A percentile compares a stretch with the other conserved stretches of the same genome.
phyloP scores from a whole-genome alignment of 257 asterid species.

The Ophiorrhiza pumila region DNA sequence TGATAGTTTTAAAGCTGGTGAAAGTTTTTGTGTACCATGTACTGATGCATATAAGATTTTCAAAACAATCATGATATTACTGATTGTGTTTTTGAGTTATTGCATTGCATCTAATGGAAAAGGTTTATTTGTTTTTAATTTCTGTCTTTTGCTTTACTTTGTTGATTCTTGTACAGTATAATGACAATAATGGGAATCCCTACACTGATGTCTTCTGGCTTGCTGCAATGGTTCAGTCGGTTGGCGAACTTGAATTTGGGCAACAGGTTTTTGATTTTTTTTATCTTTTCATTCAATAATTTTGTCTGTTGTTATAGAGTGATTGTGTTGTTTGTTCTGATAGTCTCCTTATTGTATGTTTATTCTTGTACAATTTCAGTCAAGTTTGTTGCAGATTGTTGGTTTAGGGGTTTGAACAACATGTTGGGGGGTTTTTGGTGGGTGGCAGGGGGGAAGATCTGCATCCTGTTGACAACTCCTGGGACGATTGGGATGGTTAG shows the following conservation, averaged over 20 bases:
- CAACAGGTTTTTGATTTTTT: conserved; percentile 60
- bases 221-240: conserved; percentile 83
- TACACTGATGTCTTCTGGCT: conserved; percentile 97
- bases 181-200: conserved; percentile 88
- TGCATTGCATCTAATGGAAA: no score
- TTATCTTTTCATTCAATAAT: no score
- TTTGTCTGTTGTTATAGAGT: not conserved
- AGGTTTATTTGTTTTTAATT: not conserved
- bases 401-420: not conserved
- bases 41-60: not conserved
- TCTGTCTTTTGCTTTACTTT: conserved; percentile 4
- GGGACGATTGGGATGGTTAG: not conserved
- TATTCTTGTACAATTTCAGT: no score
- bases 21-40: not conserved
- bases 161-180: conserved; percentile 51
- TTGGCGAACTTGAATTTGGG: conserved; percentile 95
- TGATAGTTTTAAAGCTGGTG: not conserved
- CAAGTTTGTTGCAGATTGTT: not conserved
- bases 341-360: not conserved
- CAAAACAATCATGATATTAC: not conserved
- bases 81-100: not conserved
- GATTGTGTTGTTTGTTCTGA: not conserved
- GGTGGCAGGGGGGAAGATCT: no score
- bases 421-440: no score
- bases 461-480: not conserved